Conservation (phyloP, 768 basidiomycete species). For the Amylocystis lapponica region DNA sequence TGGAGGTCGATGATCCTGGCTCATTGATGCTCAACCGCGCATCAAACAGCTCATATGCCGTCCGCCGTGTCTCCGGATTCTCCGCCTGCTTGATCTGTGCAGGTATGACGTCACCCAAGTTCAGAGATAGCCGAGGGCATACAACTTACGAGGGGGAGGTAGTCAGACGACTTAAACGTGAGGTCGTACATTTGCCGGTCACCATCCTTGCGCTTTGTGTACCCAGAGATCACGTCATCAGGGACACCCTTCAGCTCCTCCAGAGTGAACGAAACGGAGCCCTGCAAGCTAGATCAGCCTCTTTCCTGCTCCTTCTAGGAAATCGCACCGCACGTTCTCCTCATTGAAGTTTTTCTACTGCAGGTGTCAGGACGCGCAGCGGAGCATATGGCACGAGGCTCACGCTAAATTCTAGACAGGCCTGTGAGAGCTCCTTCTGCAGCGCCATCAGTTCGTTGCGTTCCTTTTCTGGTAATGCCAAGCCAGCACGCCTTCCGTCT, state of each 20-base stretch:
- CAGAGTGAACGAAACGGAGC: conserved; percentile 53
- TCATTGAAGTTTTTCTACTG: conserved; percentile 84
- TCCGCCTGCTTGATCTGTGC: conserved; percentile 77
- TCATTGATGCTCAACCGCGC: conserved; percentile 63
- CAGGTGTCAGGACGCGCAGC: neutral
- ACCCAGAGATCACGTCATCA: conserved; percentile 73
- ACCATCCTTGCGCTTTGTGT: conserved; percentile 56
- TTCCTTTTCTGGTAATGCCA: conserved; percentile 63
- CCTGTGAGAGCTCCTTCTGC: conserved; percentile 73
- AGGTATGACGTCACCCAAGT: no score
- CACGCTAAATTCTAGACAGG: conserved; percentile 75
- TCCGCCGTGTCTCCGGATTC: conserved; percentile 60
- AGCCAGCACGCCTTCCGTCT: conserved; percentile 75
- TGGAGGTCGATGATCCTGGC: conserved; percentile 65
- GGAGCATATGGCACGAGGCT: conserved; percentile 20
- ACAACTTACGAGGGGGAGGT: conserved; percentile 61
- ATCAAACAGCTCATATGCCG: conserved; percentile 64
- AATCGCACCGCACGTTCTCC: no score
- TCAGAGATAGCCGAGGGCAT: no score
- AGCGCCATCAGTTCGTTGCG: conserved; percentile 49
- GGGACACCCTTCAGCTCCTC: conserved; percentile 81
- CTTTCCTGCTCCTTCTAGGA: no score
- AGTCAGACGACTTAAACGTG: conserved; percentile 79
- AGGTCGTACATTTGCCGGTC: conserved; percentile 60
- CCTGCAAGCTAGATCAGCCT: conserved; percentile 32